Evolutionary conservation across 2,329 filamentous ascomycete genomes (phyloP).

Genomic region (Pseudogymnoascus sp.): DNA sequence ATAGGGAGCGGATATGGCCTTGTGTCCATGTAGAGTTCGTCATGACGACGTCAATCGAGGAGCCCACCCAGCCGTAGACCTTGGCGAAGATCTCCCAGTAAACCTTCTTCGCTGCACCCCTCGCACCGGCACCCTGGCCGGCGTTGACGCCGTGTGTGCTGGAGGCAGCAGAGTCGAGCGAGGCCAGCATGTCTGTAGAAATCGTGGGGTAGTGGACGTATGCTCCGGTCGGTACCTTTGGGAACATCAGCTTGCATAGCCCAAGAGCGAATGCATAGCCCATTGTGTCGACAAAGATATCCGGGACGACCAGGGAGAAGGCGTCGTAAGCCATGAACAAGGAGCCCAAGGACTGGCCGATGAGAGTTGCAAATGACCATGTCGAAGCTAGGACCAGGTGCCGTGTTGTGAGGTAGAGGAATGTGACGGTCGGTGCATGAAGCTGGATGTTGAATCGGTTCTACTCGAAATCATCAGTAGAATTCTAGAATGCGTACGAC

Average conservation of each 20-base stretch:
- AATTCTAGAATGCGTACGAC: background rate
- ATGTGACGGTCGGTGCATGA: conserved; percentile 72
- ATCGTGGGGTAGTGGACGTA: conserved; percentile 99
- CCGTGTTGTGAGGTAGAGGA: conserved; percentile 84
- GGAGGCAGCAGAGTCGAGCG: conserved; percentile 55
- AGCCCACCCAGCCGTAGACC: conserved; percentile 75
- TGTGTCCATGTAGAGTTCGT: conserved; percentile 97
- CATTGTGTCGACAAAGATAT: conserved; percentile 96
- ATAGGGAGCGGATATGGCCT: conserved; percentile 70
- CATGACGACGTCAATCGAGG: conserved; percentile 87
- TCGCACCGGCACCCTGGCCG: conserved; percentile 66
- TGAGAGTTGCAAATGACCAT: conserved; percentile 85
- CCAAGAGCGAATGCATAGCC: conserved; percentile 89
- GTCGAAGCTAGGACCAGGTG: conserved; percentile 78
- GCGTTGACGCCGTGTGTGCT: conserved; percentile 64
- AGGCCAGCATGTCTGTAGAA: conserved; percentile 91
- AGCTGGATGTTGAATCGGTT: conserved; percentile 89
- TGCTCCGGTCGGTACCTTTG: conserved; percentile 70
- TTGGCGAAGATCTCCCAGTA: conserved; percentile 86
- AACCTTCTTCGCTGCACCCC: conserved; percentile 62
- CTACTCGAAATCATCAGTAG: conserved; percentile 33
- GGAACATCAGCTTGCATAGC: conserved; percentile 75
- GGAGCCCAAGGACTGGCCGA: conserved; percentile 90
- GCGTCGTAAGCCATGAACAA: conserved; percentile 84
- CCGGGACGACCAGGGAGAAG: conserved; percentile 82